phyloP scores from a whole-genome alignment of 2,329 filamentous ascomycete genomes.

The Fusarium graminum region DNA sequence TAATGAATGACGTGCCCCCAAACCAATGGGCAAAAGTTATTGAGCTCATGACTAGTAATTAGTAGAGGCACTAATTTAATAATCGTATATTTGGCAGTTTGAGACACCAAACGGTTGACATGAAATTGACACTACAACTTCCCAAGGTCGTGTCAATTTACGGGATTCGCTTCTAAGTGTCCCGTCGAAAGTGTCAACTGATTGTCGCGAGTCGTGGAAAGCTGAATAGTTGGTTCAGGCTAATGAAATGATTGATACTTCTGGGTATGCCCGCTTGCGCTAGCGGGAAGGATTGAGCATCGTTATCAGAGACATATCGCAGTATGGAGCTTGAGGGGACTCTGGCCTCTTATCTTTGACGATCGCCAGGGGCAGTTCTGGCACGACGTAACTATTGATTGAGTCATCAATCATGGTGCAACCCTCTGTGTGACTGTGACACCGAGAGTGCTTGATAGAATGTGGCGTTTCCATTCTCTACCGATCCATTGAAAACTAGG shows the following conservation, averaged over 20 bases:
- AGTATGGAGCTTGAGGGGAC: background rate
- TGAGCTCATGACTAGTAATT: constrained; percentile 35
- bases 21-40: too few species aligned
- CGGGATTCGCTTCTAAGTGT: background rate
- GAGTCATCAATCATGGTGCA: constrained; percentile 1
- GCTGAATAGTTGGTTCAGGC: background rate
- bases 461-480: constrained; percentile 27
- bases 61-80: constrained; percentile 33
- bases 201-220: constrained; percentile 2
- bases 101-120: constrained; percentile 24
- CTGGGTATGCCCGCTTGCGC: background rate
- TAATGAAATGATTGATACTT: background rate
- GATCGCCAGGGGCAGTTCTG: constrained; percentile 18
- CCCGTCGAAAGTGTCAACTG: background rate
- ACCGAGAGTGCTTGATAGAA: background rate
- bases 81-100: constrained; percentile 3
- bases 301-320: background rate
- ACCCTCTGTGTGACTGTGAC: background rate
- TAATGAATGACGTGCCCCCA: constrained; percentile 41
- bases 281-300: background rate
- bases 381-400: constrained; percentile 1
- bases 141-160: constrained; percentile 6
- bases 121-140: background rate
- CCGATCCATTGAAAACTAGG: constrained; percentile 30
- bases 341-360: background rate